A percentile compares a stretch with the other conserved stretches of the same genome.
Conservation (phyloP, 1,284 basidiomycete genomes). For the Pseudozyma hubeiensis region DNA sequence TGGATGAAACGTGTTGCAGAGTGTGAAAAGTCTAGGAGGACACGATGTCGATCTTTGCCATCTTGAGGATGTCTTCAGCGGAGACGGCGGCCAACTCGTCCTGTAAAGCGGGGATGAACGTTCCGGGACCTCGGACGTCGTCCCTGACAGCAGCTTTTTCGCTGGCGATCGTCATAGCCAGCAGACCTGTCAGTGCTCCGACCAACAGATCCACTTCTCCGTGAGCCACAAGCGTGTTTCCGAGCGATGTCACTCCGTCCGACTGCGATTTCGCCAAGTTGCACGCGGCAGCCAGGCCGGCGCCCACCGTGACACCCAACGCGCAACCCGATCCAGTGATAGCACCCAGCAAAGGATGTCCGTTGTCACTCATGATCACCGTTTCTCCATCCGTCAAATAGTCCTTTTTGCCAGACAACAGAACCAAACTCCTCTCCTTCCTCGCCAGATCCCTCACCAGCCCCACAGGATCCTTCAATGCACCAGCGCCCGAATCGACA, state of each 20-base stretch:
- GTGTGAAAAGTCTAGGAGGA: slow-evolving; percentile 1
- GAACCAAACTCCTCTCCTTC: slow-evolving; percentile 83
- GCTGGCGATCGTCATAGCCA: slow-evolving; percentile 84
- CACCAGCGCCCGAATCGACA: slow-evolving; percentile 84
- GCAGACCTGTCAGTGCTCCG: slow-evolving; percentile 72
- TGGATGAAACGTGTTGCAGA: too few species aligned
- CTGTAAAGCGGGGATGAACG: slow-evolving; percentile 86
- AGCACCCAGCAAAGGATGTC: slow-evolving; percentile 78
- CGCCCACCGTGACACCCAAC: slow-evolving; percentile 80
- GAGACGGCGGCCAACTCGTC: slow-evolving; percentile 75
- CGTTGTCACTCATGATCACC: slow-evolving; percentile 80
- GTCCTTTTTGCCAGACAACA: slow-evolving; percentile 84
- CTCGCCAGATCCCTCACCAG: slow-evolving; percentile 80
- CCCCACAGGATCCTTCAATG: slow-evolving; percentile 79
- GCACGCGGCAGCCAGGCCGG: slow-evolving; percentile 78
- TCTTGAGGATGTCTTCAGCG: slow-evolving; percentile 21
- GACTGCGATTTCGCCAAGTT: slow-evolving; percentile 46
- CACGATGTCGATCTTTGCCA: slow-evolving; percentile 29
- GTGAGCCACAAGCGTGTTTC: slow-evolving; percentile 47
- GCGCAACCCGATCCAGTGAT: slow-evolving; percentile 94
- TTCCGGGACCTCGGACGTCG: slow-evolving; percentile 84
- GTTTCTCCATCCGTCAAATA: slow-evolving; percentile 85
- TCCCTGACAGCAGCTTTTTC: slow-evolving; percentile 79
- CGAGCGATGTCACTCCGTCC: slow-evolving; percentile 7
- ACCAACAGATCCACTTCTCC: slow-evolving; percentile 43